Evolutionary conservation across 2,329 filamentous ascomycete genomes (phyloP).

Genomic region (Colletotrichum scovillei): DNA sequence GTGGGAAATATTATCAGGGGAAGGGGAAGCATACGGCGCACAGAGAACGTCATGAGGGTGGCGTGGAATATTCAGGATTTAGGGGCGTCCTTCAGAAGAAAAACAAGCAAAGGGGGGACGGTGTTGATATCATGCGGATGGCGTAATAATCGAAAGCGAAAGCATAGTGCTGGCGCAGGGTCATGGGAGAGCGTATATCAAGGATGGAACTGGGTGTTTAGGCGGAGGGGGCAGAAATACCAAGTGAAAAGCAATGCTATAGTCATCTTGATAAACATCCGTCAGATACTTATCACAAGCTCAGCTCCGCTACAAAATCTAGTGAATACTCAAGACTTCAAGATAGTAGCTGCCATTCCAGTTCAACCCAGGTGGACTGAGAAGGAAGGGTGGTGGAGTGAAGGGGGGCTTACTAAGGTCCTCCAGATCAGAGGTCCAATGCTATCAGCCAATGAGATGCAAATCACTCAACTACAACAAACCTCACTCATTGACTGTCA

Average conservation of each 20-base stretch:
- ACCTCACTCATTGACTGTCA: neutral
- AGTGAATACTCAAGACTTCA: neutral
- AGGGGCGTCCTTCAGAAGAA: neutral
- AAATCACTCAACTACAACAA: constrained; percentile 27
- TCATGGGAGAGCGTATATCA: neutral
- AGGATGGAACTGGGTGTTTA: neutral
- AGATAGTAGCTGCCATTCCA: neutral
- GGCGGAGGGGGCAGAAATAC: neutral
- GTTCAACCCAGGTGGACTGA: neutral
- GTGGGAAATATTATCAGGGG: neutral
- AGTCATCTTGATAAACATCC: neutral
- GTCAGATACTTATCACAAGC: too few species aligned
- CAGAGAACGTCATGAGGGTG: neutral
- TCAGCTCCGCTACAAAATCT: neutral
- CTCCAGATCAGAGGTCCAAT: neutral
- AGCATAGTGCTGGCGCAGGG: neutral
- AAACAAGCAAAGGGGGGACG: neutral
- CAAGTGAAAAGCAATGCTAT: neutral
- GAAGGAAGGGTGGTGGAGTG: neutral
- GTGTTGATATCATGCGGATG: neutral
- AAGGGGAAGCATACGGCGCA: neutral
- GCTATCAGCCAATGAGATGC: constrained; percentile 15
- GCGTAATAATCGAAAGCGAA: neutral
- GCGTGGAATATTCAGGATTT: neutral
- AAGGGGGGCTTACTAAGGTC: constrained; percentile 32